A percentile compares a stretch with the other conserved stretches of the same genome.
Evolutionary conservation across 2,329 filamentous ascomycete genomes (phyloP).

Genomic region (Trichoderma oligosporum): DNA sequence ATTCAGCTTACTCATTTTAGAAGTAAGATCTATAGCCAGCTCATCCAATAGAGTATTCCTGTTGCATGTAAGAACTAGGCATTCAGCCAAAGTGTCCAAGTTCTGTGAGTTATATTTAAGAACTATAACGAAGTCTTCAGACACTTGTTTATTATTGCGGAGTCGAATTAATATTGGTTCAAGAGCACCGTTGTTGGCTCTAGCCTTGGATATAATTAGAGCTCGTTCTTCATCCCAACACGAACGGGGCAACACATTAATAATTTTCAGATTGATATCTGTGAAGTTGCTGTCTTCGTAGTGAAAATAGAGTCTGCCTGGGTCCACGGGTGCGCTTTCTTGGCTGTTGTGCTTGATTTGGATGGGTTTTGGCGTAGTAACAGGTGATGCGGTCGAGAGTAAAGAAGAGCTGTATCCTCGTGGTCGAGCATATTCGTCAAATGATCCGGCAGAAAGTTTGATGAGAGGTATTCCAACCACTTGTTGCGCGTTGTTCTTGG

Average conservation of each 20-base stretch:
- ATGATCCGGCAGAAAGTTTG: neutral
- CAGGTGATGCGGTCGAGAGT: neutral
- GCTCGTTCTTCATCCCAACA: conserved; percentile 12
- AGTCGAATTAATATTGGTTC: neutral
- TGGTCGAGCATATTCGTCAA: conserved; percentile 14
- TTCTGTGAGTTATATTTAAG: neutral
- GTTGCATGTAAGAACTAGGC: neutral
- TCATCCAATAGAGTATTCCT: neutral
- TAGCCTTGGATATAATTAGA: neutral
- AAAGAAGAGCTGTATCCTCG: neutral
- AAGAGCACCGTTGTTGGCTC: neutral
- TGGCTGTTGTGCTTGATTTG: neutral
- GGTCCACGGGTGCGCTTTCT: neutral
- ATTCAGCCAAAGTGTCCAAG: neutral
- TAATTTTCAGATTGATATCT: neutral
- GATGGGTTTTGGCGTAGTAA: neutral
- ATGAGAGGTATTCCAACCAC: conserved; percentile 12
- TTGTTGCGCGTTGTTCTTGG: neutral
- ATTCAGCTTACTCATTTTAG: neutral
- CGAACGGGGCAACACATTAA: neutral
- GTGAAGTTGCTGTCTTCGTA: conserved; percentile 9
- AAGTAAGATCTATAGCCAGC: neutral
- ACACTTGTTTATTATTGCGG: neutral
- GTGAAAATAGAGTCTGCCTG: neutral
- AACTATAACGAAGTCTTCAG: conserved; percentile 11